A percentile compares a stretch with the other conserved stretches of the same genome.
Conservation (phyloP, 2,329 filamentous ascomycete species). For the Fusarium liriodendri region DNA sequence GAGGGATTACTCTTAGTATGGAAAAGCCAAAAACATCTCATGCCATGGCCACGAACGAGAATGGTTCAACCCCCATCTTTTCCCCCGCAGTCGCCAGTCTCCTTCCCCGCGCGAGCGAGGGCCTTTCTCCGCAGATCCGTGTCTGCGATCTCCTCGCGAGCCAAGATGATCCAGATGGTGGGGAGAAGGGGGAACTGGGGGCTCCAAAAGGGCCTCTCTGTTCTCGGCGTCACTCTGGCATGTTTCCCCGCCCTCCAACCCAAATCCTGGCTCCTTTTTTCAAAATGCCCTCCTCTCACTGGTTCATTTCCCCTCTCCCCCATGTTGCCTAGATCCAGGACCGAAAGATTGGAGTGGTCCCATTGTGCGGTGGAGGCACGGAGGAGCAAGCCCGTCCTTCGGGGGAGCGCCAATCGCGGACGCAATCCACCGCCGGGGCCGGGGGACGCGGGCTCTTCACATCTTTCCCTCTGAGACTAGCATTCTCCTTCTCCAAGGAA, state of each 20-base stretch:
- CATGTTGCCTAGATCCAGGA: not conserved
- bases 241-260: not conserved
- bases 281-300: not conserved
- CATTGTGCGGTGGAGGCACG: constrained; percentile 13
- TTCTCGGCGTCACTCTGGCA: constrained; percentile 20
- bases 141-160: constrained; percentile 16
- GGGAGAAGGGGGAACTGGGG: not conserved
- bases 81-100: constrained; percentile 37
- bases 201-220: not conserved
- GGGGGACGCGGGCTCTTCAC: not conserved
- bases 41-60: not conserved
- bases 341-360: constrained; percentile 18
- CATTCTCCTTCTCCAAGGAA: not conserved
- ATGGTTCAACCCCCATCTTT: constrained; percentile 32
- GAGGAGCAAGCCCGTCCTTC: constrained; percentile 30
- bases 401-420: not conserved
- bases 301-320: not conserved
- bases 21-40: not conserved
- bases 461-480: not conserved
- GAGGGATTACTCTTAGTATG: not conserved
- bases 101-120: constrained; percentile 36
- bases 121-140: constrained; percentile 36
- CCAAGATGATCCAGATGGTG: constrained; percentile 7
- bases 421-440: not conserved
- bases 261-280: not conserved